These are phyloP conservation scores for Apiospora marii DNA, from an alignment of 2,329 filamentous ascomycete species.

Conservation along the genomic window DNA sequence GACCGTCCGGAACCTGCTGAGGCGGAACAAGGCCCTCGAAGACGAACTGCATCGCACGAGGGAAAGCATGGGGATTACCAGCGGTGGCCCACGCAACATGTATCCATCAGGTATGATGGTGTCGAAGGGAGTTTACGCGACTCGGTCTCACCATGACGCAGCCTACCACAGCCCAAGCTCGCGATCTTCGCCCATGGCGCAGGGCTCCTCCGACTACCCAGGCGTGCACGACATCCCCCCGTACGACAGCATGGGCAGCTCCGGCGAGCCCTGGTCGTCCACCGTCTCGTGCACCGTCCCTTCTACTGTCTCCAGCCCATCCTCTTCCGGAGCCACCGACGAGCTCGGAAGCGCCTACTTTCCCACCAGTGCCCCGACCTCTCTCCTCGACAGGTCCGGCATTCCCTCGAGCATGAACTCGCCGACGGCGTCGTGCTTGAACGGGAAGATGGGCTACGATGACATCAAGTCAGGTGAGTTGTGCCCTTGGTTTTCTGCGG, in stretches of 20 bases:
- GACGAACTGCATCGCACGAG: conserved; percentile 57
- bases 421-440: conserved; percentile 40
- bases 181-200: conserved; percentile 53
- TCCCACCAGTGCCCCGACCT: conserved; percentile 56
- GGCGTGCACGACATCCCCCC: conserved; percentile 51
- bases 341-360: conserved; percentile 58
- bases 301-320: conserved; percentile 60
- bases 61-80: conserved; percentile 53
- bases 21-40: conserved; percentile 62
- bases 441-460: conserved; percentile 46
- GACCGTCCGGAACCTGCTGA: conserved; percentile 59
- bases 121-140: conserved; percentile 17
- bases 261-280: conserved; percentile 55
- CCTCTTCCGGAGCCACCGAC: conserved; percentile 56
- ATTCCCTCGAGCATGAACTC: conserved; percentile 41
- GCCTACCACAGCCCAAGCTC: conserved; percentile 48
- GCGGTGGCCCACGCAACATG: conserved; percentile 34
- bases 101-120: conserved; percentile 38
- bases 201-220: conserved; percentile 51
- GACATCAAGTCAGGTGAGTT: conserved; percentile 44
- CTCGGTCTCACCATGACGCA: conserved; percentile 28
- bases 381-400: conserved; percentile 48
- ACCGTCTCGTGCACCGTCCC: conserved; percentile 53
- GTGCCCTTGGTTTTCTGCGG: conserved; percentile 27
- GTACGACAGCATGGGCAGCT: conserved; percentile 51